These are phyloP conservation scores for Microdochium nivale DNA, from an alignment of 2,329 filamentous ascomycete species.

Conservation along the genomic window DNA sequence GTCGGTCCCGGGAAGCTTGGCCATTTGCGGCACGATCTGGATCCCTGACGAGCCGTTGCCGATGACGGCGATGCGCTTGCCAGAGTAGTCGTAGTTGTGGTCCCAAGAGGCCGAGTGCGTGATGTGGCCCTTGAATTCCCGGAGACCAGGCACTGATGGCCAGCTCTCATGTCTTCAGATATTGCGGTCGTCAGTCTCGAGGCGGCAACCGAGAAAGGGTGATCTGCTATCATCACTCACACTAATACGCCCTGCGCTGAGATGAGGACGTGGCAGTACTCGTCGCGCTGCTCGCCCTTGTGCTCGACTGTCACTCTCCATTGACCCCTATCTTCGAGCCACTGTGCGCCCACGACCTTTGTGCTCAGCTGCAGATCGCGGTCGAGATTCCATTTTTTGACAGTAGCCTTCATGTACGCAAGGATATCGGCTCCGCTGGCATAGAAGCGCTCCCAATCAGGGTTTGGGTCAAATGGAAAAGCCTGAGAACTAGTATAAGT, in stretches of 20 bases:
- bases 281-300: slow-evolving; percentile 1
- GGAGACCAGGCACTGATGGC: slow-evolving; percentile 12
- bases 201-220: neutral
- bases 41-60: neutral
- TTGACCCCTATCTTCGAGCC: slow-evolving; percentile 13
- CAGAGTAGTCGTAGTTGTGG: slow-evolving; percentile 7
- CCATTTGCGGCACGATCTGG: neutral
- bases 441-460: slow-evolving; percentile 49
- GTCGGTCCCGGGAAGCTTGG: slow-evolving; percentile 17
- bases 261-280: slow-evolving; percentile 3
- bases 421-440: slow-evolving; percentile 47
- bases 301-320: slow-evolving; percentile 12
- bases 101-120: slow-evolving; percentile 15
- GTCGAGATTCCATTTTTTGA: slow-evolving; percentile 31
- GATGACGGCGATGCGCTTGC: slow-evolving; percentile 1
- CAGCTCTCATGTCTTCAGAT: slow-evolving; percentile 8
- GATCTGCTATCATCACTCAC: neutral
- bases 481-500: slow-evolving; percentile 39
- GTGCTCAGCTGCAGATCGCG: slow-evolving; percentile 24
- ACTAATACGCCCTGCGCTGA: slow-evolving; percentile 1
- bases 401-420: slow-evolving; percentile 42
- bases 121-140: slow-evolving; percentile 14
- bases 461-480: slow-evolving; percentile 48
- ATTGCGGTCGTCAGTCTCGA: neutral
- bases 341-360: slow-evolving; percentile 20